Evolutionary conservation across 768 basidiomycete species (phyloP).

Genomic region (Mycena epipterygia): DNA sequence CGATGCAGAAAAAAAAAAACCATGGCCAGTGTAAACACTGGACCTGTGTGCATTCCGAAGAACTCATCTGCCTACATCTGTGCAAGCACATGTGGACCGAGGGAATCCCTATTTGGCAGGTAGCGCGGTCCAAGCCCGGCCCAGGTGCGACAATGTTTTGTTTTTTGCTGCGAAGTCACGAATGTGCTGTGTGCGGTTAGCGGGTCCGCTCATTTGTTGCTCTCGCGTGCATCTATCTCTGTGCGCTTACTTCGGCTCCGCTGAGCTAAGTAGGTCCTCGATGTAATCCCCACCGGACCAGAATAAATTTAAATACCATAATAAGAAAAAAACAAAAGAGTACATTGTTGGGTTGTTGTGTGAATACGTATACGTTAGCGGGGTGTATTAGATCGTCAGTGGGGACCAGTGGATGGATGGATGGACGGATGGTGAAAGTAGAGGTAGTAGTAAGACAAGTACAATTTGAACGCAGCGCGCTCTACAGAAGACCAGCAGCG

Average conservation of each 20-base stretch:
- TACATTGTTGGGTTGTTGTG: not conserved
- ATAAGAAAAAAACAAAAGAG: constrained; percentile 20
- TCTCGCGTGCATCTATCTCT: not conserved
- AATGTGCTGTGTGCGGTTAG: not conserved
- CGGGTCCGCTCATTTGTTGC: not conserved
- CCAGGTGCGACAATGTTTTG: not conserved
- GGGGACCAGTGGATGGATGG: not conserved
- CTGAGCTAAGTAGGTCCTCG: no score
- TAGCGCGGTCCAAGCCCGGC: not conserved
- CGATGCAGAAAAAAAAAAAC: no score
- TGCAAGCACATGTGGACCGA: not conserved
- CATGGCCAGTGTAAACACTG: not conserved
- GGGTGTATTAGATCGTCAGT: constrained; percentile 25
- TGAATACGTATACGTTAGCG: not conserved
- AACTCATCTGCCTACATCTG: constrained; percentile 4
- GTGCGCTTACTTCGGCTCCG: no score
- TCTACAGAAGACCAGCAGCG: constrained; percentile 68
- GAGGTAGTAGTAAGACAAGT: not conserved
- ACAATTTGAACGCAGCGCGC: not conserved
- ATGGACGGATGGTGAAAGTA: not conserved
- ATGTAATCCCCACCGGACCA: no score
- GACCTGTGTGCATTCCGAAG: not conserved
- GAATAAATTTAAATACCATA: constrained; percentile 13
- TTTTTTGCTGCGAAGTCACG: not conserved
- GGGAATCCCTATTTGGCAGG: not conserved